Percentiles rank a stretch among this genome's conserved stretches.
Conservation (phyloP, 208 protist species). For the Herpetomonas tarakana region DNA sequence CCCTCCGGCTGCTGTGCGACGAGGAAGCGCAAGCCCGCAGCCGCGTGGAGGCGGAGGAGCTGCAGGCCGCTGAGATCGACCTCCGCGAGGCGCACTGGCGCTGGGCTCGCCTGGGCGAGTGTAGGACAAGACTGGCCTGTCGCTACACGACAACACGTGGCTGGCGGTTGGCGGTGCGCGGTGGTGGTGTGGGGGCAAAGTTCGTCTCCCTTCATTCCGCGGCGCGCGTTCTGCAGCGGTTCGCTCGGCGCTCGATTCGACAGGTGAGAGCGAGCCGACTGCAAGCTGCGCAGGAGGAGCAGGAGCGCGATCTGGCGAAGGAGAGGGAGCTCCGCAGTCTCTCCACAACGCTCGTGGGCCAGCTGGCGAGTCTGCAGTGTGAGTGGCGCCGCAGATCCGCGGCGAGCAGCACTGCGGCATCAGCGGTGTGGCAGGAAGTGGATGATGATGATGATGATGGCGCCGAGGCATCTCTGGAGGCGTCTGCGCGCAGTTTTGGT, state of each 20-base stretch:
- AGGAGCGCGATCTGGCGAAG: not conserved
- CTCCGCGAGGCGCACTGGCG: conserved; percentile 25
- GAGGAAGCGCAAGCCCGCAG: not conserved
- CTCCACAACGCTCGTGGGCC: no score
- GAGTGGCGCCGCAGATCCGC: not conserved
- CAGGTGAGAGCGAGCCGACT: not conserved
- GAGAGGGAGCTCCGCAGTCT: not conserved
- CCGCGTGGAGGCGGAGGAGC: not conserved
- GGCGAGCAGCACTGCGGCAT: no score
- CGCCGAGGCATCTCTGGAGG: conserved; percentile 6
- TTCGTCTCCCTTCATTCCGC: conserved; percentile 24
- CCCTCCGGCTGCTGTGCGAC: conserved; percentile 3
- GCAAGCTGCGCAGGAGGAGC: not conserved
- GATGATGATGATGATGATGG: not conserved
- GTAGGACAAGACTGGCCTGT: conserved; percentile 5
- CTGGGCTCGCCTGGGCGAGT: conserved; percentile 17
- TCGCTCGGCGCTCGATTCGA: not conserved
- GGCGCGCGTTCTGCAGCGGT: conserved; percentile 19
- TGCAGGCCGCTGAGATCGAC: not conserved
- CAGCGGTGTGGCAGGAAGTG: not conserved
- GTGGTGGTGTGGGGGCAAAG: conserved; percentile 8
- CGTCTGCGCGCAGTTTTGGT: conserved; percentile 7
- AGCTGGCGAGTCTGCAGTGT: not conserved
- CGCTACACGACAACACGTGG: conserved; percentile 6
- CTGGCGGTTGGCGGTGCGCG: conserved; percentile 11